Evolutionary conservation across 331 rosid genomes (phyloP).

Genomic region (Cydonia oblonga): DNA sequence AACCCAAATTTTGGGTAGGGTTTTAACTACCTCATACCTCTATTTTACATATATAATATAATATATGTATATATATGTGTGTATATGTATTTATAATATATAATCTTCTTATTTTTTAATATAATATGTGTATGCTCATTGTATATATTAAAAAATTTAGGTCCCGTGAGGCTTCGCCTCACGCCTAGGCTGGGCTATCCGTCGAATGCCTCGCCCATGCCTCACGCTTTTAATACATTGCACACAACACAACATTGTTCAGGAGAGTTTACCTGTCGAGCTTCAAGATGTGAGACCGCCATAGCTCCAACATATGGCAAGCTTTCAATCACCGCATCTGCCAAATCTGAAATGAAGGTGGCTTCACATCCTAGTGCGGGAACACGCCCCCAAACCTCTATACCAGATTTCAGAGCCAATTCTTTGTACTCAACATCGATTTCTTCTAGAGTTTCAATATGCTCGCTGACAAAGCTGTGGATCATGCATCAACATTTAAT

Average conservation of each 20-base stretch:
- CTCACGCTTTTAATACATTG: too few relatives aligned
- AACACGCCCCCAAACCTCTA: slow-evolving; percentile 94
- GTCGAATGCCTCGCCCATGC: too few relatives aligned
- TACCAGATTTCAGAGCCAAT: slow-evolving; percentile 78
- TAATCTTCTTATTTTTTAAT: too few relatives aligned
- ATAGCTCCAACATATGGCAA: slow-evolving; percentile 97
- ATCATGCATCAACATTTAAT: slow-evolving; percentile 16
- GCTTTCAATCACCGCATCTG: slow-evolving; percentile 95
- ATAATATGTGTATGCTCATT: too few relatives aligned
- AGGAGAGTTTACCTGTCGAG: slow-evolving; percentile 65
- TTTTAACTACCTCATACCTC: too few relatives aligned
- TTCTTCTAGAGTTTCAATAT: slow-evolving; percentile 95
- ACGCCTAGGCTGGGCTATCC: too few relatives aligned
- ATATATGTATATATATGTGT: too few relatives aligned
- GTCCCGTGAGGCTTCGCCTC: too few relatives aligned
- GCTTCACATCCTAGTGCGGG: slow-evolving; percentile 97
- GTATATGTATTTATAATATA: too few relatives aligned
- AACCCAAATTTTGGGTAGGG: too few relatives aligned
- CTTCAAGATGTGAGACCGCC: slow-evolving; percentile 98
- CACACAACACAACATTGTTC: neutral
- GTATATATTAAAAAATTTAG: too few relatives aligned
- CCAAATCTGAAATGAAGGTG: slow-evolving; percentile 89
- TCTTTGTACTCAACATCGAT: slow-evolving; percentile 97
- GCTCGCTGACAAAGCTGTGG: slow-evolving; percentile 96
- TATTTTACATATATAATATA: too few relatives aligned